phyloP scores from a whole-genome alignment of 2,329 filamentous ascomycete genomes.

The Cladosporium sp. region DNA sequence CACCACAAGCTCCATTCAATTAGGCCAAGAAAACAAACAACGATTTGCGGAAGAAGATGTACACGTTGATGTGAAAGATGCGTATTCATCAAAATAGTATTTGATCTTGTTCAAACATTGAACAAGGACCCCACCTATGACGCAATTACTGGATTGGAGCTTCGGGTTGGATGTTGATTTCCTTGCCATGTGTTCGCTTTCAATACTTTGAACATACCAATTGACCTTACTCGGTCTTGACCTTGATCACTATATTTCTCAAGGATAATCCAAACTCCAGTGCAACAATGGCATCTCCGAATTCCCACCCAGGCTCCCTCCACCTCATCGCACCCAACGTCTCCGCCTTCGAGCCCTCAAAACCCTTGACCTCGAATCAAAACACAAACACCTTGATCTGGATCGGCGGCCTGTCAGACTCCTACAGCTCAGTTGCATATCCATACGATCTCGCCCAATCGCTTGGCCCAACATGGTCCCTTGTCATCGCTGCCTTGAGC shows the following conservation, averaged over 20 bases:
- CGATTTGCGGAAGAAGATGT: no score
- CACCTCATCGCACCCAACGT: constrained; percentile 47
- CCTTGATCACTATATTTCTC: neutral
- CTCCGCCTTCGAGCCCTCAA: constrained; percentile 49
- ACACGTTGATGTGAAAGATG: neutral
- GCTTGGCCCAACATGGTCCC: constrained; percentile 54
- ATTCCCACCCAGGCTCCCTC: constrained; percentile 39
- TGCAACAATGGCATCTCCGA: constrained; percentile 10
- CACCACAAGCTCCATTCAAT: neutral
- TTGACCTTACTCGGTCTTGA: neutral
- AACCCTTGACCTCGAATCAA: constrained; percentile 29
- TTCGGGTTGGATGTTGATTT: neutral
- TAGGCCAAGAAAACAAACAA: no score
- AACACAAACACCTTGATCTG: constrained; percentile 65
- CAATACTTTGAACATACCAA: neutral
- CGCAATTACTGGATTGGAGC: neutral
- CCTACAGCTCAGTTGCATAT: constrained; percentile 66
- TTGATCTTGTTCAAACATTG: neutral
- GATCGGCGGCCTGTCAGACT: constrained; percentile 71
- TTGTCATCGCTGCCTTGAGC: constrained; percentile 45
- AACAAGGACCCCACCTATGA: neutral
- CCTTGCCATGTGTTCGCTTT: neutral
- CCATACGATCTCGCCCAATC: constrained; percentile 51
- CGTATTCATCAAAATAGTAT: neutral
- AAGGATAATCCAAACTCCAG: neutral